Conservation (phyloP, 345 rosid species). For the Populus alba region DNA sequence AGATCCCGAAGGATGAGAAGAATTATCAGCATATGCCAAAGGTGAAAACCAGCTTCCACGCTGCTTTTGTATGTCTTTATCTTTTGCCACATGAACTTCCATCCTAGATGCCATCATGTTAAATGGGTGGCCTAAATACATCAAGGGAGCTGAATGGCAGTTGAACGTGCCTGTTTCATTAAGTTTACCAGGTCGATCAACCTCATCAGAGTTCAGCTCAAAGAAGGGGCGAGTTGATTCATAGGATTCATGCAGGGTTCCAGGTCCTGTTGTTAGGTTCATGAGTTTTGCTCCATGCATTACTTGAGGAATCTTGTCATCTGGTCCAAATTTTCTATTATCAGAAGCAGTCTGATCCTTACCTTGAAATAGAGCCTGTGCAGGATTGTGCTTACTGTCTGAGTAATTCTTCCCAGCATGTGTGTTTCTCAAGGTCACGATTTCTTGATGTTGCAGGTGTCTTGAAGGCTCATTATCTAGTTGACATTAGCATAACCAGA, state of each 20-base stretch:
- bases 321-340: slow-evolving; percentile 50
- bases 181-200: slow-evolving; percentile 32
- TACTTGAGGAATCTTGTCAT: slow-evolving; percentile 33
- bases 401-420: slow-evolving; percentile 44
- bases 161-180: slow-evolving; percentile 49
- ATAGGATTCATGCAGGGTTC: slow-evolving; percentile 13
- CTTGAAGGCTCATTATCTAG: slow-evolving; percentile 52
- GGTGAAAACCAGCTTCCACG: slow-evolving; percentile 57
- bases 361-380: slow-evolving; percentile 51
- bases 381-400: slow-evolving; percentile 56
- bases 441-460: slow-evolving; percentile 85
- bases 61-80: slow-evolving; percentile 5
- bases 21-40: slow-evolving; percentile 26
- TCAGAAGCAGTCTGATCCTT: slow-evolving; percentile 53
- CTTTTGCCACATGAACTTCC: slow-evolving; percentile 10
- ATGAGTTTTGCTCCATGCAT: neutral
- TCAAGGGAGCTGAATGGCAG: slow-evolving; percentile 38
- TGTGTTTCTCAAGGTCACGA: slow-evolving; percentile 63
- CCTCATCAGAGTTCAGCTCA: slow-evolving; percentile 35
- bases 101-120: slow-evolving; percentile 38
- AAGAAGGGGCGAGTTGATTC: slow-evolving; percentile 36
- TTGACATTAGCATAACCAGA: slow-evolving; percentile 10
- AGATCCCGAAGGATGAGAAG: slow-evolving; percentile 36
- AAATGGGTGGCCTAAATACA: slow-evolving; percentile 48
- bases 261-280: neutral